Evolutionary conservation across 2,329 filamentous ascomycete genomes (phyloP).

Genomic region (Fusarium ambrosium): DNA sequence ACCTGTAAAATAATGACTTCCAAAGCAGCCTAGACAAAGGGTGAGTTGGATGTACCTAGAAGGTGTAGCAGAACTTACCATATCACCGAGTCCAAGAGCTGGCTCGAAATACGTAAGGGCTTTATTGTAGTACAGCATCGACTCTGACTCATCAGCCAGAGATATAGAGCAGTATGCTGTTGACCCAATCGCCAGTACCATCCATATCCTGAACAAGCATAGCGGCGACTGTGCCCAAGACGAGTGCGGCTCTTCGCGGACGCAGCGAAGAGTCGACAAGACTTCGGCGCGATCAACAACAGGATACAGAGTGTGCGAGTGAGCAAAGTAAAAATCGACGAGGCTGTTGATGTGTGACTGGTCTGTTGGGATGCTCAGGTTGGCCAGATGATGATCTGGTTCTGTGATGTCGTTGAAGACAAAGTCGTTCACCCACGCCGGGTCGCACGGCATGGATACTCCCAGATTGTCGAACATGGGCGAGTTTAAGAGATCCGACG

Average conservation of each 20-base stretch:
- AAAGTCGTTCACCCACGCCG: constrained; percentile 49
- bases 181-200: constrained; percentile 62
- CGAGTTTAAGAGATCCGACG: constrained; percentile 43
- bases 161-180: constrained; percentile 60
- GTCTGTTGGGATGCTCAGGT: constrained; percentile 35
- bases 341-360: constrained; percentile 48
- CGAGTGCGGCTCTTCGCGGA: constrained; percentile 49
- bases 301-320: constrained; percentile 62
- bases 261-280: constrained; percentile 47
- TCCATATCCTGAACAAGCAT: constrained; percentile 60
- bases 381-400: constrained; percentile 33
- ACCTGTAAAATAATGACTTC: constrained; percentile 61
- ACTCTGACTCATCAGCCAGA: constrained; percentile 58
- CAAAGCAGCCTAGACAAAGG: constrained; percentile 51
- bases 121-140: constrained; percentile 58
- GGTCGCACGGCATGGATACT: constrained; percentile 45
- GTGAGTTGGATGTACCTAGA: background rate
- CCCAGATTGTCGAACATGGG: constrained; percentile 41
- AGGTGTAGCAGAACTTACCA: constrained; percentile 48
- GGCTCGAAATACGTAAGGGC: constrained; percentile 58
- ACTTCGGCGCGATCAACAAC: constrained; percentile 55
- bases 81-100: constrained; percentile 54
- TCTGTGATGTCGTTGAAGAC: constrained; percentile 46
- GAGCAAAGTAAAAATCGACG: constrained; percentile 61
- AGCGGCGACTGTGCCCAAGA: constrained; percentile 50